phyloP scores from a whole-genome alignment of 768 basidiomycete species.

The Trametes gibbosa region DNA sequence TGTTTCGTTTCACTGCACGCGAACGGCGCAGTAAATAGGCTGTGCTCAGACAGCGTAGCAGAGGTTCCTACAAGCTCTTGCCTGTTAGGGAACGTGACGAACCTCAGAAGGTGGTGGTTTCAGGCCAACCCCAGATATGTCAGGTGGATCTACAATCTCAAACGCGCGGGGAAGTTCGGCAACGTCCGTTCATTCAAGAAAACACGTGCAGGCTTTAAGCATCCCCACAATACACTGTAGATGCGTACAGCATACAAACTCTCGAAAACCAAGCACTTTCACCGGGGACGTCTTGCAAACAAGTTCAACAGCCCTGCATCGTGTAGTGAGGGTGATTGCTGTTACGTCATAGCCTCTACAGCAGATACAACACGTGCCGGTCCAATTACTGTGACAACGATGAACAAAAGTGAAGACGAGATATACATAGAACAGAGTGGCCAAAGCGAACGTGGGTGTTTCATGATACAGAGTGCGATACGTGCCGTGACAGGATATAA shows the following conservation, averaged over 20 bases:
- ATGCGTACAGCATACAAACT: neutral
- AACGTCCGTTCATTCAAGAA: neutral
- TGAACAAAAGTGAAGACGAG: neutral
- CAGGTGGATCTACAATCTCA: conserved; percentile 11
- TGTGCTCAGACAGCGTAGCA: too few species aligned
- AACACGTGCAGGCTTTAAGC: neutral
- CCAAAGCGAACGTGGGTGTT: neutral
- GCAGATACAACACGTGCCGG: conserved; percentile 5
- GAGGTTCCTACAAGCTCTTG: too few species aligned
- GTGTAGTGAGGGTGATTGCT: neutral
- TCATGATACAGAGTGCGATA: conserved; percentile 11
- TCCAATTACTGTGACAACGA: conserved; percentile 6
- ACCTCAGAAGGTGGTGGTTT: neutral
- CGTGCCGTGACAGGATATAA: neutral
- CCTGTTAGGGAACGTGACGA: neutral
- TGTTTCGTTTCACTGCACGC: too few species aligned
- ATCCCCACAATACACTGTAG: too few species aligned
- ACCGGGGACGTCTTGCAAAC: neutral
- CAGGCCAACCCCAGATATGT: neutral
- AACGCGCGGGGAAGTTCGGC: neutral
- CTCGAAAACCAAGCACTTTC: neutral
- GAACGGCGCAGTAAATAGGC: too few species aligned
- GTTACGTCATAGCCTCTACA: neutral
- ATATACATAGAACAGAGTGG: conserved; percentile 3
- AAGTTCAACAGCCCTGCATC: neutral